Evolutionary conservation across 2,329 filamentous ascomycete genomes (phyloP).

Genomic region (Epichloe bromicola): DNA sequence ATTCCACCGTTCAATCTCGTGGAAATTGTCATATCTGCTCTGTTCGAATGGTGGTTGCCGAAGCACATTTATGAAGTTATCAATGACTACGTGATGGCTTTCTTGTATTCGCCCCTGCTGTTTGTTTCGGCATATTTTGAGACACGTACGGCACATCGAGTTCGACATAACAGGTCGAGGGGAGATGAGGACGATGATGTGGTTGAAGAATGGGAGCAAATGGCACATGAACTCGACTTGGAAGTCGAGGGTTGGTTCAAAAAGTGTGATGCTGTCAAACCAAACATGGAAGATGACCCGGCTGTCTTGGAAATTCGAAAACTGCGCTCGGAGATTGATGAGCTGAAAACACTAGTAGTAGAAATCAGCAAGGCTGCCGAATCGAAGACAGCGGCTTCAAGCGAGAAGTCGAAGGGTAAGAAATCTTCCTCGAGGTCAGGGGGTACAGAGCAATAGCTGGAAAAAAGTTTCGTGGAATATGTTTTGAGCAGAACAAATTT

Average conservation of each 20-base stretch:
- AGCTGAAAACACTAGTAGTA: constrained; percentile 37
- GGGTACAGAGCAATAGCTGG: not conserved
- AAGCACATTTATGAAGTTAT: constrained; percentile 59
- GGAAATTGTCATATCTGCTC: constrained; percentile 64
- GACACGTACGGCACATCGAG: constrained; percentile 48
- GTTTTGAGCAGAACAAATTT: not conserved
- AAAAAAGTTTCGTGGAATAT: not conserved
- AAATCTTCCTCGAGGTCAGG: not conserved
- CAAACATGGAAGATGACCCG: constrained; percentile 70
- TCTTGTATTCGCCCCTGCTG: constrained; percentile 75
- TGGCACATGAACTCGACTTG: constrained; percentile 58
- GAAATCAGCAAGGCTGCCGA: constrained; percentile 12
- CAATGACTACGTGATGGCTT: constrained; percentile 79
- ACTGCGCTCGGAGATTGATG: constrained; percentile 43
- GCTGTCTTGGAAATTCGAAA: constrained; percentile 56
- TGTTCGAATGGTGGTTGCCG: constrained; percentile 95
- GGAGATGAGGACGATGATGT: constrained; percentile 86
- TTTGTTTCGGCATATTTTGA: constrained; percentile 65
- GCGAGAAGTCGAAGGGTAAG: not conserved
- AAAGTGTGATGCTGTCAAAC: constrained; percentile 59
- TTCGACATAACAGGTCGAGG: constrained; percentile 59
- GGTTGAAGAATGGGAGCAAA: constrained; percentile 86
- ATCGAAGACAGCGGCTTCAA: not conserved
- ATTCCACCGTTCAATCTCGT: constrained; percentile 92
- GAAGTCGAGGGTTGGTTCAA: constrained; percentile 78